Evolutionary conservation across 257 asterid genomes (phyloP).

Genomic region (Plantago major): DNA sequence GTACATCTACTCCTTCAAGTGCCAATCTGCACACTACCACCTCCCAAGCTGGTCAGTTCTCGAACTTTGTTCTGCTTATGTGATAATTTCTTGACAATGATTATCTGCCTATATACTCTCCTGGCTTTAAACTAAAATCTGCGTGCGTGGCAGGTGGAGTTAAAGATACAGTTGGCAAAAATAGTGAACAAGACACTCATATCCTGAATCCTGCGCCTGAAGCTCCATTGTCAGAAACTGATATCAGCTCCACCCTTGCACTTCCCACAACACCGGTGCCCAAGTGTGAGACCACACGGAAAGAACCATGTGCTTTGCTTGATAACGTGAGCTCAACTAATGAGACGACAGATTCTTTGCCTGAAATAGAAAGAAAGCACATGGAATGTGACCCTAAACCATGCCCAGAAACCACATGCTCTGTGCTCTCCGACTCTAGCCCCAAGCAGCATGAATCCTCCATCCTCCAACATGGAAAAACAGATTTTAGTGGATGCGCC

Average conservation of each 20-base stretch:
- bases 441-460: slow-evolving; percentile 23
- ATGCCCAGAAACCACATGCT: slow-evolving; percentile 15
- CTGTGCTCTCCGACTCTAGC: slow-evolving; percentile 22
- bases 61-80: slow-evolving; percentile 17
- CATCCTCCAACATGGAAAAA: not conserved
- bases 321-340: too few species aligned
- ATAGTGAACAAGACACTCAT: slow-evolving; percentile 42
- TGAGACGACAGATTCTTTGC: too few species aligned
- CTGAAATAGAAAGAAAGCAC: too few species aligned
- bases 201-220: slow-evolving; percentile 19
- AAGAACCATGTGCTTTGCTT: not conserved
- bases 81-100: not conserved
- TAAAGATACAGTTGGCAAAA: slow-evolving; percentile 48
- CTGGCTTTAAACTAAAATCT: slow-evolving; percentile 2
- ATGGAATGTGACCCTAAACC: slow-evolving; percentile 13
- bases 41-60: slow-evolving; percentile 48
- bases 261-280: slow-evolving; percentile 24
- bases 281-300: slow-evolving; percentile 17
- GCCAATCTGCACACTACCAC: slow-evolving; percentile 35
- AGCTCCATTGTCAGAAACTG: slow-evolving; percentile 38
- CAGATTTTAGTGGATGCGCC: slow-evolving; percentile 12
- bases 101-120: not conserved
- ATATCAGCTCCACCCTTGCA: slow-evolving; percentile 24
- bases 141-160: slow-evolving; percentile 45
- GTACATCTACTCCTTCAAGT: slow-evolving; percentile 40